Evolutionary conservation across 1,139 yeast species (phyloP).

Genomic region (Saccharomyces hybrid): DNA sequence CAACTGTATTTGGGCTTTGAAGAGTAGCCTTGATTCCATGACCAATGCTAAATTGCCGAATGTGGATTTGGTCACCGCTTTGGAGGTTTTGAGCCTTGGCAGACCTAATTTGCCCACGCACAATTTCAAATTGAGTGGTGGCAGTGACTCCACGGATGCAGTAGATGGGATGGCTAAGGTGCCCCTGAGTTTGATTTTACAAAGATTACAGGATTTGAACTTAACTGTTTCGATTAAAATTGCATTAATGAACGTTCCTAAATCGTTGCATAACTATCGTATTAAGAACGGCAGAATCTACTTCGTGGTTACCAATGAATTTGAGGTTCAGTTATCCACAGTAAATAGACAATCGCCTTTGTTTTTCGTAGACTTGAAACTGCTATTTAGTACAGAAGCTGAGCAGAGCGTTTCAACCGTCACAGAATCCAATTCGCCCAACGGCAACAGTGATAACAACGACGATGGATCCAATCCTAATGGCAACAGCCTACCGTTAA

Average conservation of each 20-base stretch:
- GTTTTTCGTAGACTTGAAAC: constrained; percentile 67
- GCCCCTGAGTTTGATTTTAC: constrained; percentile 49
- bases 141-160: constrained; percentile 10
- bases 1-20: constrained; percentile 56
- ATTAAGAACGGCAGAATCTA: constrained; percentile 72
- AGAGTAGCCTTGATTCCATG: constrained; percentile 54
- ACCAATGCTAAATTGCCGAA: constrained; percentile 83
- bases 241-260: constrained; percentile 62
- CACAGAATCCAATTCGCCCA: constrained; percentile 3
- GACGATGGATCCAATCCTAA: neutral
- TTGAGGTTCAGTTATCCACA: constrained; percentile 62
- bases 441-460: neutral
- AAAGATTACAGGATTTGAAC: constrained; percentile 62
- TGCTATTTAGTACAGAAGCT: constrained; percentile 35
- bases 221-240: constrained; percentile 66
- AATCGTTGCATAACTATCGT: constrained; percentile 50
- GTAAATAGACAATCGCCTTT: constrained; percentile 66
- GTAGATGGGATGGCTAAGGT: constrained; percentile 42
- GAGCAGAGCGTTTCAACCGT: neutral
- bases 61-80: constrained; percentile 78
- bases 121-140: constrained; percentile 35
- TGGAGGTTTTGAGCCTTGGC: constrained; percentile 75
- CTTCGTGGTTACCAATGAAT: constrained; percentile 57
- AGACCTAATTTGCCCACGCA: constrained; percentile 64
- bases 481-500: constrained; percentile 24